Base-by-base conservation (phyloP, 2,329 filamentous ascomycete species). In the Pestalotiopsis sp. region DNA sequence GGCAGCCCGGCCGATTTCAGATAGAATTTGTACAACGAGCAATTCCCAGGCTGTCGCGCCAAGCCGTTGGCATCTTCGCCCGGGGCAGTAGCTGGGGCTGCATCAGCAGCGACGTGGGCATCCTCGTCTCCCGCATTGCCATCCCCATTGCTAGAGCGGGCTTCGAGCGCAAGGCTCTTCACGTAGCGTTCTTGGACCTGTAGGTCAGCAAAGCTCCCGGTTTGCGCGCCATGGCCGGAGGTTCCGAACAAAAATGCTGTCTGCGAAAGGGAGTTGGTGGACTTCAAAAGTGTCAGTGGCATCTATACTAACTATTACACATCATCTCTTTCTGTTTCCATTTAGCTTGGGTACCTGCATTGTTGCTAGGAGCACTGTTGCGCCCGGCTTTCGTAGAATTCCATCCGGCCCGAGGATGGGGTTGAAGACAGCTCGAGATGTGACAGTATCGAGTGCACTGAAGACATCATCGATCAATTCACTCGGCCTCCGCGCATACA, bases 381-480 rank as follows among this genome's bases (percentile, higher is more conserved):
- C 75, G 1, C 69, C 57, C 30, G 22, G 30, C n/a, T 60, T 60
- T n/a, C 73, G 71, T 1, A 80, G 65, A 0, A 80, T 64, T 0
- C 81, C 80, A 3, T 71, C 61, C 0, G 71, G 48, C 0, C 74
- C 74, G 9, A n/a, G 70, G 0, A 81, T 56, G 44, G 77, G 77
- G 0, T 70, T 38, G 55, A 80, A 70, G 4, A 80, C 71, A 1
- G 69, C 40, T 9, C 65, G 65, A 24, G 79, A 75, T 0, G 80
- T 82, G n/a, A 75, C 72, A 1, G 73, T 74, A 57, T 81, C 80
- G 1, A 81, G 68, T 1, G 75, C 78, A 55, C 77, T 81, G 59
- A 81, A 78, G 2, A 71, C 73, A 64, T 81, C 80, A 40, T 81
- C 80, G 0, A 81, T 67, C 1, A 81, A 39, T 2, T 75, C 66